Evolutionary conservation across 495 filamentous ascomycete genomes (phyloP).

Genomic region (Astrothelium macrocarpum): DNA sequence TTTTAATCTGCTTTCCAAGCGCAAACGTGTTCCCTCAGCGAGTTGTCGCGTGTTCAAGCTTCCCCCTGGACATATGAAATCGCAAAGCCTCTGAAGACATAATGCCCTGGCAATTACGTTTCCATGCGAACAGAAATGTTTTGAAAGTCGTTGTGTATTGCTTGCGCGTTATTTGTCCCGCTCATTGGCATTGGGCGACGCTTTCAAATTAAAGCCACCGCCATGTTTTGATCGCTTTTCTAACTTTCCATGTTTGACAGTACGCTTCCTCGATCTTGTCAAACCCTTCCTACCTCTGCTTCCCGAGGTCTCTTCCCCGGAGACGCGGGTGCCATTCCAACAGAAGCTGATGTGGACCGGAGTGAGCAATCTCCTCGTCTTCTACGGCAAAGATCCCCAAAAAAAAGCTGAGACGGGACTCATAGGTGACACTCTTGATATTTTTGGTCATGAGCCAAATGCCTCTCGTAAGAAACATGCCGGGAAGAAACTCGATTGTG

Average conservation of each 20-base stretch:
- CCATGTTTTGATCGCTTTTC: not conserved
- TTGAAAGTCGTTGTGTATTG: not conserved
- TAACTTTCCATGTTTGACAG: slow-evolving; percentile 36
- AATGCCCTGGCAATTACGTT: not conserved
- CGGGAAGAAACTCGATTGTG: not conserved
- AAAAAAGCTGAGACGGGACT: slow-evolving; percentile 29
- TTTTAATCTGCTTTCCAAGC: not conserved
- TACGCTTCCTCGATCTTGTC: slow-evolving; percentile 98
- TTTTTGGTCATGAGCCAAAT: slow-evolving; percentile 99
- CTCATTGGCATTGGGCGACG: not conserved
- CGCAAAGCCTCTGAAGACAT: not conserved
- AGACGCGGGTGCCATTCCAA: slow-evolving; percentile 85
- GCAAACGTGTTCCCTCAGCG: not conserved
- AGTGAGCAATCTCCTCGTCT: slow-evolving; percentile 30
- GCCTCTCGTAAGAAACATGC: slow-evolving; percentile 41
- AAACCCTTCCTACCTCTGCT: slow-evolving; percentile 99
- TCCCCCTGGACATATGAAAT: not conserved
- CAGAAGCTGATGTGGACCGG: slow-evolving; percentile 99
- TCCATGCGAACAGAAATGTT: not conserved
- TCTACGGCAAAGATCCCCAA: slow-evolving; percentile 8
- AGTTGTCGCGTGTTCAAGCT: not conserved
- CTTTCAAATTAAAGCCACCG: not conserved
- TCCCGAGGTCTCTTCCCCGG: slow-evolving; percentile 94
- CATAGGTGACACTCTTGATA: slow-evolving; percentile 85
- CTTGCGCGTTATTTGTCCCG: not conserved